Conservation (phyloP, 495 filamentous ascomycete genomes). For the Tuber aestivum region DNA sequence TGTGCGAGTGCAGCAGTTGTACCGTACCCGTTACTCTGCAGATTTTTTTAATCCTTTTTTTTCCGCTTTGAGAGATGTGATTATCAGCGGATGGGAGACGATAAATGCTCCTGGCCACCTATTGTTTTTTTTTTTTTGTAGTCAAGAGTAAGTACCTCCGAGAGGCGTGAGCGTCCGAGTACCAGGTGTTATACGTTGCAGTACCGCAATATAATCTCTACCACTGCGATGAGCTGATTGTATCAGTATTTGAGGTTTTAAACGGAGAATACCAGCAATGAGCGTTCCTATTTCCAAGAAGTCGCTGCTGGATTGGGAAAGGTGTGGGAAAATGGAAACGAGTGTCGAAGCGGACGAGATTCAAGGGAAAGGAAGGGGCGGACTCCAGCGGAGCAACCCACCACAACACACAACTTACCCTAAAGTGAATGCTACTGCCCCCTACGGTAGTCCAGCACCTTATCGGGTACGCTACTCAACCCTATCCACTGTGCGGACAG, state of each 20-base stretch:
- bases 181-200: not conserved
- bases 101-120: not conserved
- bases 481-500: not conserved
- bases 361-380: not conserved
- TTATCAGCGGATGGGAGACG: not conserved
- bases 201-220: not conserved
- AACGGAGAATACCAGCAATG: not conserved
- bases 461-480: not conserved
- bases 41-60: not conserved
- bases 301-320: conserved; percentile 31
- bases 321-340: conserved; percentile 8
- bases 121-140: not conserved
- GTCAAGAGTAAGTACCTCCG: not conserved
- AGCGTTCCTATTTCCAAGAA: conserved; percentile 7
- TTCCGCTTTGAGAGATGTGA: not conserved
- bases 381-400: not conserved
- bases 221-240: not conserved
- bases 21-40: not conserved
- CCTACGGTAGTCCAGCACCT: not conserved
- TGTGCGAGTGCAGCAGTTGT: not conserved
- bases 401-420: conserved; percentile 1
- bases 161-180: not conserved
- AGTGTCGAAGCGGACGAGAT: not conserved
- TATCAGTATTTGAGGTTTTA: not conserved
- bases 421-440: not conserved